These are phyloP conservation scores for Eutrema yunnanense DNA, from an alignment of 345 rosid genomes.

Conservation along the genomic window DNA sequence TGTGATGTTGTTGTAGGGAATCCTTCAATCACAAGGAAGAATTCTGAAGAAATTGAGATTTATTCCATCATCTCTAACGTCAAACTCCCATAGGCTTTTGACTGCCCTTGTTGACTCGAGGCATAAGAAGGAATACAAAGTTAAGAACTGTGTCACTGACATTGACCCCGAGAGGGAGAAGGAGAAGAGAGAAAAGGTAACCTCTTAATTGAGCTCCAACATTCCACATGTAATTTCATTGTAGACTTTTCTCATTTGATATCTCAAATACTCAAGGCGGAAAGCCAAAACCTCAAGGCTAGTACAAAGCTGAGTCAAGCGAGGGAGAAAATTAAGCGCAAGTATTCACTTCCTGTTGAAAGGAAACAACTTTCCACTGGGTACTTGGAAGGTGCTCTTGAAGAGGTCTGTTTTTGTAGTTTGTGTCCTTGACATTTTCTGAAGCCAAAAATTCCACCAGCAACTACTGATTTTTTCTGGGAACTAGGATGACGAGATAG, in stretches of 20 bases:
- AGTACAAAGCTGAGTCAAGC: slow-evolving; percentile 77
- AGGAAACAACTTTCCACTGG: slow-evolving; percentile 89
- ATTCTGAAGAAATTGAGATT: slow-evolving; percentile 86
- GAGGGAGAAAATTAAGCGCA: slow-evolving; percentile 79
- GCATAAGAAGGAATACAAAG: slow-evolving; percentile 80
- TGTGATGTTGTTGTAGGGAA: slow-evolving; percentile 52
- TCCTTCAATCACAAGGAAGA: slow-evolving; percentile 99
- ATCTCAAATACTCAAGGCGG: slow-evolving; percentile 51
- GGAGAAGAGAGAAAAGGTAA: slow-evolving; percentile 95
- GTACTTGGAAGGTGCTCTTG: slow-evolving; percentile 91
- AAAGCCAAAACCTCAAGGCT: slow-evolving; percentile 89
- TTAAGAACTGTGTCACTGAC: slow-evolving; percentile 94
- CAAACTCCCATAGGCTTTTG: slow-evolving; percentile 86
- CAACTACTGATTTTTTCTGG: slow-evolving; percentile 17
- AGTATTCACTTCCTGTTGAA: slow-evolving; percentile 65
- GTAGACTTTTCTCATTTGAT: not conserved
- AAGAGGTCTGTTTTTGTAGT: slow-evolving; percentile 55
- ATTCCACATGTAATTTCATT: not conserved
- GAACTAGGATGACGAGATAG: slow-evolving; percentile 78
- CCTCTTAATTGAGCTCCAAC: slow-evolving; percentile 8
- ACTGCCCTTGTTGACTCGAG: slow-evolving; percentile 96
- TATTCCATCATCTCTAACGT: slow-evolving; percentile 89
- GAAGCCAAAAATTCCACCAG: not conserved
- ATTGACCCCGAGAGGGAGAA: slow-evolving; percentile 99
- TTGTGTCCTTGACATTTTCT: slow-evolving; percentile 12